Conservation (phyloP, 257 asterid species). For the Haberlea rhodopensis region DNA sequence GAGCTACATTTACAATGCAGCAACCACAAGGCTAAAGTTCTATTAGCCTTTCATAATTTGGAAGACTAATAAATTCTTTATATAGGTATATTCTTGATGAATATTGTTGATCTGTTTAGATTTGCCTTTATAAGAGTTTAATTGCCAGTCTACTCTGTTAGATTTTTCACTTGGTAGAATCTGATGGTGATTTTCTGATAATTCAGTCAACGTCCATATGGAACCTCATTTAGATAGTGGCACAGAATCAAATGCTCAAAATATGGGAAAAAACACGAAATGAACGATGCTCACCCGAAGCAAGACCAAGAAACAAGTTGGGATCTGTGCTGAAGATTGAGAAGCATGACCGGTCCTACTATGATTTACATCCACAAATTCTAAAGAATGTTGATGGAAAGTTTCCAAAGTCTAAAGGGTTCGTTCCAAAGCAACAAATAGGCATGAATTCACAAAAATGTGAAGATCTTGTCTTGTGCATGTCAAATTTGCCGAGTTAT, state of each 20-base stretch:
- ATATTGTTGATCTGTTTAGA: too few relatives aligned
- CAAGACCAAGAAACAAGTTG: slow-evolving; percentile 38
- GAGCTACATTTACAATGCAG: too few relatives aligned
- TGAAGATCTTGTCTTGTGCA: slow-evolving; percentile 75
- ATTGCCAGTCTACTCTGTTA: not conserved
- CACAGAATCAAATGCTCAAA: slow-evolving; percentile 23
- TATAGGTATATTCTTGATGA: too few relatives aligned
- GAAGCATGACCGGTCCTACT: slow-evolving; percentile 27
- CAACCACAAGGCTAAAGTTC: too few relatives aligned
- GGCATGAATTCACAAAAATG: slow-evolving; percentile 29
- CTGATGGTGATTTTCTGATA: slow-evolving; percentile 4
- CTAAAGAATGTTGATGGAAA: slow-evolving; percentile 25
- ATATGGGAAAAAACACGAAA: slow-evolving; percentile 19
- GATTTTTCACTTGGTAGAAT: slow-evolving; percentile 9
- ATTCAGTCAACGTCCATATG: slow-evolving; percentile 31
- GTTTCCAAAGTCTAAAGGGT: slow-evolving; percentile 28
- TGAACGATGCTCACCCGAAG: slow-evolving; percentile 22
- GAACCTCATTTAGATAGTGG: slow-evolving; percentile 32
- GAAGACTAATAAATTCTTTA: too few relatives aligned
- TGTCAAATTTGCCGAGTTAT: slow-evolving; percentile 74
- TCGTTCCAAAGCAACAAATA: slow-evolving; percentile 33
- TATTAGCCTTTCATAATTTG: too few relatives aligned
- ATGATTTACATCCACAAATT: slow-evolving; percentile 36
- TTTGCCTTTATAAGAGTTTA: not conserved
- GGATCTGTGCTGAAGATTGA: slow-evolving; percentile 52